Evolutionary conservation across 768 basidiomycete species (phyloP), one percentile per base, ranked within the genome.

Genomic region (Phlegmacium glaucopus): DNA sequence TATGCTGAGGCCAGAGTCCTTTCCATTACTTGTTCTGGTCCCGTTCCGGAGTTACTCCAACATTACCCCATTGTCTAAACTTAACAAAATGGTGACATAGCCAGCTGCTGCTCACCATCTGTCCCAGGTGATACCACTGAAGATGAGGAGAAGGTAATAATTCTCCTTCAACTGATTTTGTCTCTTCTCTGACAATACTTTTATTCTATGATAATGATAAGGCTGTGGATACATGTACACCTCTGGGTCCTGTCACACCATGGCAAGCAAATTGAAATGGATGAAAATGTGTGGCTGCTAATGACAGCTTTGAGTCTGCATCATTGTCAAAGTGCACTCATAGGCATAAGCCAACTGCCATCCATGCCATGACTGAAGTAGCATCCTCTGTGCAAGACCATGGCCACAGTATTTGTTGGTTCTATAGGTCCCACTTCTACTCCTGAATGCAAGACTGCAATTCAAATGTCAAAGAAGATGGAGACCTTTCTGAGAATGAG

Each of bases 401-500:
- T 61, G 25, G 57, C 55, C 8, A 13, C 42, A 37, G 53, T 51
- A 3, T 49, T 61, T 35, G 22, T 39, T 4, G 10, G 8, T 18
- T 52, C 55, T 16, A 43, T 40, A 27, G 46, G 41, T 12, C 22
- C 45, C 0, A 39, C 45, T 36, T 47, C 57, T 16, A 55, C 57
- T 18, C 32, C 11, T 4, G 38, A 46, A 18, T 45, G 51, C 8
- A 30, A 29, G 2, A 32, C 50, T 27, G 57, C 53, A 11, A 54
- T 61, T 28, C 41, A 54, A 35, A 16, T 36, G 8, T 58, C 25
- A 51, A 58, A 22, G 58, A 56, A 26, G 52, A 59, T 47, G 55
- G 30, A 29, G 50, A 59, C 9, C 56, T 58, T 11, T 56, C 56
- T 9, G 51, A 59, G 0, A 27, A 59, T 46, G 53, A 61, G 37